A percentile compares a stretch with the other conserved stretches of the same genome.
phyloP scores from a whole-genome alignment of 1,139 yeast genomes.

The Geotrichum carabidarum region DNA sequence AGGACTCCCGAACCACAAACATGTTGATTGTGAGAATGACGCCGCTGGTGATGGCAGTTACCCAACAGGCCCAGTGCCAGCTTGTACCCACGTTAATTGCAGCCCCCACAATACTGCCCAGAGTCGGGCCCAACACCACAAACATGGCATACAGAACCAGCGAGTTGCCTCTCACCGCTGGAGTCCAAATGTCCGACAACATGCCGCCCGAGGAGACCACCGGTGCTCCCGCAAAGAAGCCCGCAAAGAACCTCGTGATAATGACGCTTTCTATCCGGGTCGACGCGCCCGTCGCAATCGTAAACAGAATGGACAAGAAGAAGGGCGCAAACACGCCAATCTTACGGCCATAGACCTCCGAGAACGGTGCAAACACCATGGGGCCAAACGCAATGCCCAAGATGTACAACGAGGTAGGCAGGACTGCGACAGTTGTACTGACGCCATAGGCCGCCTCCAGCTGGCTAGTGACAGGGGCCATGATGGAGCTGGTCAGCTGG shows the following conservation, averaged over 20 bases:
- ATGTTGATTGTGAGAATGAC: conserved; percentile 47
- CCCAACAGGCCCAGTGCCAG: conserved; percentile 60
- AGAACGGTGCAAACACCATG: conserved; percentile 68
- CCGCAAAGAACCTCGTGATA: conserved; percentile 61
- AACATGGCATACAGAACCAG: conserved; percentile 66
- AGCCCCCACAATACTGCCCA: conserved; percentile 70
- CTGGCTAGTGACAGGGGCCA: conserved; percentile 44
- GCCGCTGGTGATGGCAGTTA: conserved; percentile 59
- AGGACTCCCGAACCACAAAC: conserved; percentile 63
- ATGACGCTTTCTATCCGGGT: conserved; percentile 52
- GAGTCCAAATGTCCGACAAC: conserved; percentile 60
- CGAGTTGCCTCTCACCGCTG: conserved; percentile 63
- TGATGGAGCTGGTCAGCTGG: conserved; percentile 42
- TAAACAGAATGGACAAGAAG: conserved; percentile 43
- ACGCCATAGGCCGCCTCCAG: conserved; percentile 48
- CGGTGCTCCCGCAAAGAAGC: conserved; percentile 70
- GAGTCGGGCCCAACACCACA: conserved; percentile 67
- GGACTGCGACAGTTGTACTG: conserved; percentile 54
- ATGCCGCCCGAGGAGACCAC: conserved; percentile 77
- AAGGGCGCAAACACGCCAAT: conserved; percentile 62
- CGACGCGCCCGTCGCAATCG: conserved; percentile 56
- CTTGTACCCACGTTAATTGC: conserved; percentile 46
- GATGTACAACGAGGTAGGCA: conserved; percentile 64
- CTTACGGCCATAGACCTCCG: conserved; percentile 72
- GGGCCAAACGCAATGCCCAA: conserved; percentile 75